These are phyloP conservation scores for Gentiana macrophylla DNA, from an alignment of 257 asterid species.

Conservation along the genomic window DNA sequence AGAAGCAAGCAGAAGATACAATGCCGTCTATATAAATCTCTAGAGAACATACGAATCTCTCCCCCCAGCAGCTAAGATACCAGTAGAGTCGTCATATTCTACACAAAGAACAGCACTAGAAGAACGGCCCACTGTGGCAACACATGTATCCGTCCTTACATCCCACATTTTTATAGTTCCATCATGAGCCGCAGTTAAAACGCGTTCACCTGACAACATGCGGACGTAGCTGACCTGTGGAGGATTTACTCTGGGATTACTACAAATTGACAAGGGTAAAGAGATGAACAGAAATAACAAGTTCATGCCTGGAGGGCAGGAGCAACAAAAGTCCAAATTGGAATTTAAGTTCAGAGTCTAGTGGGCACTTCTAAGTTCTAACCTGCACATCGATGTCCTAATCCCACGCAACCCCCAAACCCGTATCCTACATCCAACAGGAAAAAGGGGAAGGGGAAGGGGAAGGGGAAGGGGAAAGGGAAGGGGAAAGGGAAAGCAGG, in stretches of 20 bases:
- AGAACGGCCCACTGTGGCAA: conserved; percentile 94
- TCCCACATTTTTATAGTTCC: conserved; percentile 99
- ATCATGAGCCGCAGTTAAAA: conserved; percentile 92
- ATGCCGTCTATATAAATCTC: conserved; percentile 1
- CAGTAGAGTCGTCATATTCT: conserved; percentile 87
- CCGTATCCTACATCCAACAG: too few relatives aligned
- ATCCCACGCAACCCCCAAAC: too few relatives aligned
- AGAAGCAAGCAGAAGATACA: not conserved
- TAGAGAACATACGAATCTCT: conserved; percentile 66
- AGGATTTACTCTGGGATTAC: not conserved
- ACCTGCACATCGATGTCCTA: too few relatives aligned
- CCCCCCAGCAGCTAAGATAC: conserved; percentile 92
- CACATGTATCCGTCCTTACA: conserved; percentile 96
- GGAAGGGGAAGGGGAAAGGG: too few relatives aligned
- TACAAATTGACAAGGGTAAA: not conserved
- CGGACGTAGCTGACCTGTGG: conserved; percentile 78
- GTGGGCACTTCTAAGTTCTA: too few relatives aligned
- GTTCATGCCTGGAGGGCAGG: not conserved
- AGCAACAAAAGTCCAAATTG: too few relatives aligned
- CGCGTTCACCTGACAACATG: conserved; percentile 97
- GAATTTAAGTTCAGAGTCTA: too few relatives aligned
- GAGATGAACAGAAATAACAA: not conserved
- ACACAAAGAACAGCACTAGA: conserved; percentile 90
- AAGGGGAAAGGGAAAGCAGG: too few relatives aligned
- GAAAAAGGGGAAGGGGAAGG: too few relatives aligned